Conservation (phyloP, 305 asterid species). For the Ajuga reptans region DNA sequence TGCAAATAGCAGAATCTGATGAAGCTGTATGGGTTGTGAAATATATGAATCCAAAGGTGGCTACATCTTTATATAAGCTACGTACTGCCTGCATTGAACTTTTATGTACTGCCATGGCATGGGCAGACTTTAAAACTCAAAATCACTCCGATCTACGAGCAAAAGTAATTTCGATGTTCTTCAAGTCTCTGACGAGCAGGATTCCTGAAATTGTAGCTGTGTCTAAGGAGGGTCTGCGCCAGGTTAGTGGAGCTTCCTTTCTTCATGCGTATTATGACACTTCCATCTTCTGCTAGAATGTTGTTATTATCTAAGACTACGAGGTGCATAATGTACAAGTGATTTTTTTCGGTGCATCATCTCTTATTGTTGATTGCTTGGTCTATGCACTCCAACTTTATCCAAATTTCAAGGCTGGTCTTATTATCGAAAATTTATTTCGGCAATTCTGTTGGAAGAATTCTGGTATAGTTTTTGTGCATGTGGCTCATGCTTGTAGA, state of each 20-base stretch:
- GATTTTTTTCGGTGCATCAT: constrained; percentile 4
- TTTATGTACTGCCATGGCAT: constrained; percentile 98
- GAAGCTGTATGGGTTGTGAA: constrained; percentile 87
- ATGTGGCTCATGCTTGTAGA: background rate
- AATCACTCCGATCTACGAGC: constrained; percentile 90
- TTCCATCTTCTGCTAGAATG: background rate
- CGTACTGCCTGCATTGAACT: constrained; percentile 98
- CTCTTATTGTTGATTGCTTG: constrained; percentile 1
- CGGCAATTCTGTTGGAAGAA: constrained; percentile 4
- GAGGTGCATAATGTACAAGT: background rate
- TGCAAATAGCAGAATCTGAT: constrained; percentile 97
- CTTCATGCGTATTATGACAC: constrained; percentile 12
- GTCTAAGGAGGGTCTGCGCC: constrained; percentile 97
- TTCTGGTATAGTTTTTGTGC: background rate
- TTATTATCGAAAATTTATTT: background rate
- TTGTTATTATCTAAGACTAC: background rate
- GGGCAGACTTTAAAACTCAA: constrained; percentile 97
- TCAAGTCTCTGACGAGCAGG: constrained; percentile 91
- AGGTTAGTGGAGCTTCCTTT: constrained; percentile 46
- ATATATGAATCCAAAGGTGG: constrained; percentile 87
- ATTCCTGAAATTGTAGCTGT: constrained; percentile 91
- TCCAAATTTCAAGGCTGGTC: constrained; percentile 2
- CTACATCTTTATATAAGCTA: constrained; percentile 80
- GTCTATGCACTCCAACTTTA: constrained; percentile 10
- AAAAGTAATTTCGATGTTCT: constrained; percentile 93